Evolutionary conservation across 2,329 filamentous ascomycete genomes (phyloP), one percentile per base, ranked within the genome.

Genomic region (Botrytis fragariae): DNA sequence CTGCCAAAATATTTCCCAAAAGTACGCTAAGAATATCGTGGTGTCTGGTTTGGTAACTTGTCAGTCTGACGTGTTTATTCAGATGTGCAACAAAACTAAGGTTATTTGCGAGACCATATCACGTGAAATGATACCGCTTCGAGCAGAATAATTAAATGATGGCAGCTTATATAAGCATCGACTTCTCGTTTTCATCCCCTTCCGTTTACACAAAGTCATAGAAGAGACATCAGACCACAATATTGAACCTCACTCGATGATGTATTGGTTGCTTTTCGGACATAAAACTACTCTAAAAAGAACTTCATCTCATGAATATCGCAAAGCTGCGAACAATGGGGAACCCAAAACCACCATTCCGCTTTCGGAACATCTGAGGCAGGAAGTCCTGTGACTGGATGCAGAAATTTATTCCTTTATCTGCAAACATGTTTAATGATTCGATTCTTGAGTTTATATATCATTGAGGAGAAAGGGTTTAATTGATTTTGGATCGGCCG

Each of bases 261-360:
- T 22, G 5, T 14, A 51, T 37, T 8, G 6, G 8, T 14, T 14
- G 1, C 9, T 2, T 18, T 2, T 8, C 9, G 14, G 6, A 39
- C n/a, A 2, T 10, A 12, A 25, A 1, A 0, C 14, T 42, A 32
- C 3, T 6, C 4, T 1, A n/a, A 16, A 0, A 57, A 57, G 14
- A 39, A 5, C 10, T 42, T 42, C 25, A 16, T 12, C 16, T 22
- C 32, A 4, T 25, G 4, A 9, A 22, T 22, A 12, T 68, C 35
- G 65, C 48, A 68, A 68, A 68, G 65, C 48, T 57, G 65, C 48
- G 48, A 68, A 68, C 65, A 68, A 68, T 68, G 48, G 42, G 48
- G 29, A 42, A 20, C 22, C 7, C 65, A 68, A 54, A 25, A 14
- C 35, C 48, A 68, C 48, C 25, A 42, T 68, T 57, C 65, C 48